Conservation (phyloP, 495 filamentous ascomycete species). For the Podospora didyma region DNA sequence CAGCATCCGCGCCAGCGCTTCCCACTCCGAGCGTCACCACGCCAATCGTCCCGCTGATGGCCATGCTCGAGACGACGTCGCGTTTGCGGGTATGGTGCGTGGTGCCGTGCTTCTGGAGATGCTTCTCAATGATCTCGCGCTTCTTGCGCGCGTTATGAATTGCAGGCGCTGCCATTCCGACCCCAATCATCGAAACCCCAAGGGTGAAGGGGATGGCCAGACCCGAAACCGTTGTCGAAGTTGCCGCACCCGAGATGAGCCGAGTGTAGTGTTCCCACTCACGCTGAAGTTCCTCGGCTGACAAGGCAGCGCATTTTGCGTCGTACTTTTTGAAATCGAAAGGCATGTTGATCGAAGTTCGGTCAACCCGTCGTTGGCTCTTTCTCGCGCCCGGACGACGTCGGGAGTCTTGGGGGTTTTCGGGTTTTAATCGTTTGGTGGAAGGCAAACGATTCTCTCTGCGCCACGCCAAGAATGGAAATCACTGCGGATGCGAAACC, state of each 20-base stretch:
- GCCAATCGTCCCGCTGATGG: slow-evolving; percentile 22
- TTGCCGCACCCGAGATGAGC: slow-evolving; percentile 25
- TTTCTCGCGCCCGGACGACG: no score
- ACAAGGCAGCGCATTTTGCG: slow-evolving; percentile 21
- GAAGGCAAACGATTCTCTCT: no score
- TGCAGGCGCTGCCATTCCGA: slow-evolving; percentile 25
- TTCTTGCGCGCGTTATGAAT: slow-evolving; percentile 34
- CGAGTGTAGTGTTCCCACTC: slow-evolving; percentile 31
- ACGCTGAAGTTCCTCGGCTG: slow-evolving; percentile 23
- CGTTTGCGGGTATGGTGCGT: slow-evolving; percentile 24
- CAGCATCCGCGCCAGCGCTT: slow-evolving; percentile 19
- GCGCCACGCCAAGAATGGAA: no score
- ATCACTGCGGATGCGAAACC: no score
- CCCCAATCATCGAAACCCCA: slow-evolving; percentile 26
- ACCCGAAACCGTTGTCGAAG: slow-evolving; percentile 25
- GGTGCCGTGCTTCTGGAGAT: slow-evolving; percentile 19
- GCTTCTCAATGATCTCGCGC: slow-evolving; percentile 29
- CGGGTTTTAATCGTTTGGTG: no score
- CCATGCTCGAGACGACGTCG: slow-evolving; percentile 26
- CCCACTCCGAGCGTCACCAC: slow-evolving; percentile 25
- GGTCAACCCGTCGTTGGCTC: no score
- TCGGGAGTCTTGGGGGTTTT: no score
- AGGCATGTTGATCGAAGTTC: slow-evolving; percentile 18
- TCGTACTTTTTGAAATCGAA: slow-evolving; percentile 29
- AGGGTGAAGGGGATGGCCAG: slow-evolving; percentile 23